Percentiles rank a stretch among this genome's conserved stretches.
Evolutionary conservation across 1,284 basidiomycete genomes (phyloP).

Genomic region (Quambalaria eucalypti): DNA sequence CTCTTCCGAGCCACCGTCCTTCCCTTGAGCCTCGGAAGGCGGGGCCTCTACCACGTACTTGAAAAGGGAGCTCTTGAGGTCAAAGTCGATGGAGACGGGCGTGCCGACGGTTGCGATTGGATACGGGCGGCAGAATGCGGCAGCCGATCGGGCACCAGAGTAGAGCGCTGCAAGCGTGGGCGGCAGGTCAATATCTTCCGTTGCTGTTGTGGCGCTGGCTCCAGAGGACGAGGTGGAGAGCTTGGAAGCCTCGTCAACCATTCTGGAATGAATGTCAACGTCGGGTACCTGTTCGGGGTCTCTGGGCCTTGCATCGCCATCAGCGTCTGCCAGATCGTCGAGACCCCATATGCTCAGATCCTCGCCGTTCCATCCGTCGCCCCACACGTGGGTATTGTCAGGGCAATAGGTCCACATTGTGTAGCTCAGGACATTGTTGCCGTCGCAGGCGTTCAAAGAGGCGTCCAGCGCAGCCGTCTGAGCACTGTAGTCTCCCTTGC

Average conservation of each 20-base stretch:
- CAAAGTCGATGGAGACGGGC: conserved; percentile 31
- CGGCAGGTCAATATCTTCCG: background rate
- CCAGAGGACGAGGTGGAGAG: background rate
- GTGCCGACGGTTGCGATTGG: conserved; percentile 27
- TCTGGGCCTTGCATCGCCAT: background rate
- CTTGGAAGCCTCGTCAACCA: background rate
- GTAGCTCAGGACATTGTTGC: conserved; percentile 69
- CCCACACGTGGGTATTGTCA: conserved; percentile 68
- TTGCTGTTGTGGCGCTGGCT: background rate
- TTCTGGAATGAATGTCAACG: too few species aligned
- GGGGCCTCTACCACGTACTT: conserved; percentile 16
- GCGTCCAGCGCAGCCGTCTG: conserved; percentile 86
- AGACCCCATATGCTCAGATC: conserved; percentile 76
- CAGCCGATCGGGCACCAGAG: conserved; percentile 26
- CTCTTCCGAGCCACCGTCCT: conserved; percentile 29
- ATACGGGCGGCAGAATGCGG: conserved; percentile 34
- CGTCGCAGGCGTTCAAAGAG: conserved; percentile 79
- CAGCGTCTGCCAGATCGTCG: conserved; percentile 55
- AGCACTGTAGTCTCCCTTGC: conserved; percentile 57
- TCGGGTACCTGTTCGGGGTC: background rate
- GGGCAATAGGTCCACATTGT: conserved; percentile 87
- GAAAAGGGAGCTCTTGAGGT: conserved; percentile 33
- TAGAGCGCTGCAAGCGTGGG: background rate
- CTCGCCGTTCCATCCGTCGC: conserved; percentile 93
- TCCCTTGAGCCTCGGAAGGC: too few species aligned